These are phyloP conservation scores for Capronia epimyces DNA, from an alignment of 2,329 filamentous ascomycete species.

Conservation along the genomic window DNA sequence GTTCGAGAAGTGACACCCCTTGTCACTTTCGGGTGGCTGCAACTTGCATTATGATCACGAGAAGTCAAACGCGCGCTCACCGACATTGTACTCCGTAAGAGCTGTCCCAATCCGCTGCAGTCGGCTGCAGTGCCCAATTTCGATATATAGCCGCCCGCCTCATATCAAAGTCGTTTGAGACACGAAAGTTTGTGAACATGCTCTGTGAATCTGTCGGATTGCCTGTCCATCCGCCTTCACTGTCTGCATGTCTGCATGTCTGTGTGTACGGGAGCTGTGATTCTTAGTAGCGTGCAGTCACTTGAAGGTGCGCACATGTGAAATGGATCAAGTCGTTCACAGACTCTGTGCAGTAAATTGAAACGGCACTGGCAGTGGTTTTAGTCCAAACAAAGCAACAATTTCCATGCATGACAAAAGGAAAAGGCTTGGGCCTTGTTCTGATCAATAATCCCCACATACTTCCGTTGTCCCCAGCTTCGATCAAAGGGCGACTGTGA, in stretches of 20 bases:
- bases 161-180: background rate
- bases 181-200: background rate
- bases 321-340: constrained; percentile 2
- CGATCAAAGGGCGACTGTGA: constrained; percentile 9
- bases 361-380: constrained; percentile 13
- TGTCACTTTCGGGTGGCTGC: background rate
- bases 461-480: constrained; percentile 18
- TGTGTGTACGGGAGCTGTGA: background rate
- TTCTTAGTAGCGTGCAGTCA: background rate
- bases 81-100: constrained; percentile 2
- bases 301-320: constrained; percentile 6
- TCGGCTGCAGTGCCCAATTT: constrained; percentile 18
- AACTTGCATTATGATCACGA: constrained; percentile 10
- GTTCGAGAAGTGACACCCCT: constrained; percentile 2
- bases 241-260: background rate
- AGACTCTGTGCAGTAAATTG: constrained; percentile 1
- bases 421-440: background rate
- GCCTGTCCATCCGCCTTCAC: background rate
- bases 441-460: constrained; percentile 17
- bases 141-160: constrained; percentile 8
- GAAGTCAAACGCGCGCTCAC: constrained; percentile 11
- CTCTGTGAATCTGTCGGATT: background rate
- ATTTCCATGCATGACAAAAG: constrained; percentile 36
- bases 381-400: constrained; percentile 42
- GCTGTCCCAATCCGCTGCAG: constrained; percentile 7